Base-by-base conservation (phyloP, 805 yeast genomes). In the Debaryomyces castellii region DNA sequence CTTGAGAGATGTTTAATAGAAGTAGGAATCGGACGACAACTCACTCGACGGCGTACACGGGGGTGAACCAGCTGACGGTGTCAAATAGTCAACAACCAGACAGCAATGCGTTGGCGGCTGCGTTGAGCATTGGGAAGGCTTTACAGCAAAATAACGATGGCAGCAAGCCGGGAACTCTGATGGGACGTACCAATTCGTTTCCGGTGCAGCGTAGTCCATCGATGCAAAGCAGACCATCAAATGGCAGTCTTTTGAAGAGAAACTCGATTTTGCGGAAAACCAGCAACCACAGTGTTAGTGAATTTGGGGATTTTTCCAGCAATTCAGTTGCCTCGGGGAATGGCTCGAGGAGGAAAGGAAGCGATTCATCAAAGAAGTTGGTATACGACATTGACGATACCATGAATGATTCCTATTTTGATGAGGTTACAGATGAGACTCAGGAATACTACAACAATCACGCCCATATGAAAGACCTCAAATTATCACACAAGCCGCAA, bases 91-190 rank as follows among this genome's bases (percentile, higher is more conserved):
- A 49, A 42, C 71, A 69, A 45, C 77, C 77, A 17, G 63, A 55
- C 50, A 56, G 62, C 38, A 58, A 60, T 36, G 77, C 77, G 16
- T 55, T 67, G 59, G 77, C 77, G 3, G 77, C 77, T 3, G 77
- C 77, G 1, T 54, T 69, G 40, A 65, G 75, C 24, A 72, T 72
- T 48, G 77, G 77, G 14, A 58, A 71, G 16, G 10, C 39, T 9
- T 10, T 33, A 36, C 33, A 43, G 5, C 18, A 5, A 22, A 22
- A 37, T 5, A 12, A 22, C 6, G 6, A 12, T 11, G 20, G 10
- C 3, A 37, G 8, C 12, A 22, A 22, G 20, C 30, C 27, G 16
- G 23, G 18, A 12, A 23, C 10, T 14, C 21, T 18, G 20, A 14
- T 37, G 12, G 23, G 40, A 11, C 40, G 40, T 22, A 8, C 40